Base-by-base conservation (phyloP, 768 basidiomycete species). In the Phaeotremella skinneri region DNA sequence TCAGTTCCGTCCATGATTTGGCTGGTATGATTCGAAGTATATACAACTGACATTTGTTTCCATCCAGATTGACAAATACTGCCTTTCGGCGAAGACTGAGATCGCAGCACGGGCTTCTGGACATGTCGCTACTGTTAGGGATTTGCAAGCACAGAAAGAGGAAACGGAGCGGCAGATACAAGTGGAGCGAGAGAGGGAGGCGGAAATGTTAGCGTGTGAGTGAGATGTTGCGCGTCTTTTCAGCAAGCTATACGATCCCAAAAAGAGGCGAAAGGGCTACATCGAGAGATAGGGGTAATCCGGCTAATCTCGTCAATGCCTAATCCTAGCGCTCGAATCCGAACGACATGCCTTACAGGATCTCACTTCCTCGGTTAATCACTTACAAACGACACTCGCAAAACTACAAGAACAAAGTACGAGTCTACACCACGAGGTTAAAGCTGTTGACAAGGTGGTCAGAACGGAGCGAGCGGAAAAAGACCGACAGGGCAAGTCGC, bases 181-280 rank as follows among this genome's bases (percentile, higher is more conserved):
- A 54, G 80, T 85, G 43, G 90, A 88, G 78, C 88, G 90, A 65
- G 72, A 88, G 52, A 82, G 81, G 67, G 91, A 92, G 76, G 86
- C 90, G 29, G 86, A 89, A 52, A 81, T 93, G 55, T 81, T 90
- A 2, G 82, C 84, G 56, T 83, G 90, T 91, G 74, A n/a, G 83
- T 64, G n/a, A 32, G 6, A 3, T 2, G 80, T 83, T 17, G 79
- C 81, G 0, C 81, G 87, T 60, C 85, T 84, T 64, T 82, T 87
- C 26, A 42, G 3, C 2, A n/a, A 14, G 2, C 23, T 48, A 6
- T 42, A 25, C 30, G 48, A n/a, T n/a, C n/a, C n/a, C n/a, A n/a
- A n/a, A n/a, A n/a, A n/a, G n/a, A n/a, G n/a, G n/a, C n/a, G n/a
- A n/a, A n/a, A n/a, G n/a, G n/a, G n/a, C n/a, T n/a, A n/a, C n/a